These are phyloP conservation scores for Firmiana major DNA, from an alignment of 345 rosid species.

Conservation along the genomic window DNA sequence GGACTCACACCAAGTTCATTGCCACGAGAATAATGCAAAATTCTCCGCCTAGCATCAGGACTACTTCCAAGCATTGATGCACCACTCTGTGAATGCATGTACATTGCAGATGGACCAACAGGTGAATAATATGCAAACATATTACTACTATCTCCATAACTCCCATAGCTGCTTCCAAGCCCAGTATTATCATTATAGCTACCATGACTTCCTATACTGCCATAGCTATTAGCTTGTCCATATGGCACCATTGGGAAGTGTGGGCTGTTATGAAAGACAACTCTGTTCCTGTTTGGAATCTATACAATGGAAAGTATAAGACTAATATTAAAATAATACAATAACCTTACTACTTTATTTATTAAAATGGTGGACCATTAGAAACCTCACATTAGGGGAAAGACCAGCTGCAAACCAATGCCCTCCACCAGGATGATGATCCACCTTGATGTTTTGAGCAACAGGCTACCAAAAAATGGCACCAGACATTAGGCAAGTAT, in stretches of 20 bases:
- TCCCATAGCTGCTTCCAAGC: constrained; percentile 83
- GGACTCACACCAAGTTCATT: constrained; percentile 89
- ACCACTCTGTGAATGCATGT: constrained; percentile 71
- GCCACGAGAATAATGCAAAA: constrained; percentile 68
- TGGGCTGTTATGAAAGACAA: constrained; percentile 73
- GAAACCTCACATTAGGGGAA: constrained; percentile 80
- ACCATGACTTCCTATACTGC: constrained; percentile 94
- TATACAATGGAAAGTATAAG: constrained; percentile 26
- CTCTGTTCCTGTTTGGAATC: constrained; percentile 72
- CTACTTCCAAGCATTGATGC: constrained; percentile 78
- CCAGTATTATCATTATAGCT: constrained; percentile 85
- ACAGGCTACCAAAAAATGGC: constrained; percentile 55
- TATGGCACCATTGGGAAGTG: constrained; percentile 66
- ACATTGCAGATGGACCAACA: constrained; percentile 75
- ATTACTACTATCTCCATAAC: constrained; percentile 75
- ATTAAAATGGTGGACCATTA: not conserved
- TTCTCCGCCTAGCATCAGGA: constrained; percentile 84
- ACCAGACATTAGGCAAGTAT: not conserved
- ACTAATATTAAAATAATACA: not conserved
- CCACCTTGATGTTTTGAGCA: constrained; percentile 82
- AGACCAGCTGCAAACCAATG: constrained; percentile 99
- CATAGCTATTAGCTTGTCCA: constrained; percentile 77
- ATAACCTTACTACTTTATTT: not conserved
- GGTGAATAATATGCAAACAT: constrained; percentile 92
- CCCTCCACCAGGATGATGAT: constrained; percentile 99